Evolutionary conservation across 2,329 filamentous ascomycete genomes (phyloP), one percentile per base, ranked within the genome.

Genomic region (Chaetothyriales sp.): DNA sequence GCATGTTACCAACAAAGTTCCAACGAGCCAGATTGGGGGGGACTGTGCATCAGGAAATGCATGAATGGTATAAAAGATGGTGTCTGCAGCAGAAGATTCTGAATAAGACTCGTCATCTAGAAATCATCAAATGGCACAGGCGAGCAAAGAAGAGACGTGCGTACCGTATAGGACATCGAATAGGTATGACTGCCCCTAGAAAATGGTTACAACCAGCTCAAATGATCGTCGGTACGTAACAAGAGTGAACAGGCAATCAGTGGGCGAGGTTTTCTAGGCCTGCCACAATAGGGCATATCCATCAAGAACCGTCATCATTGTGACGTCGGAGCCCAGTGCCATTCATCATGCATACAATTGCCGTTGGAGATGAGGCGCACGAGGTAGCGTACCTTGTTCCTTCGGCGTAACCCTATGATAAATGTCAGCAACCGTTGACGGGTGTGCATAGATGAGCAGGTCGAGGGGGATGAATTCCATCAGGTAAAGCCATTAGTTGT

Each of bases 211-310:
- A 15, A 40, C 15, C 4, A 40, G 10, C 33, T 40, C 33, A 40
- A 40, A 49, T 47, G 15, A 28, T 28, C 6, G 22, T 47, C 19
- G 18, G 46, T 47, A 20, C 37, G 37, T 43, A 48, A 25, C n/a
- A 45, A 29, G 46, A 22, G 53, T 9, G 29, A 28, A 40, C 15
- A 40, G 40, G 18, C 44, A 45, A 56, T 94, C 89, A 94, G 89
- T 90, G 86, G 89, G 86, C 88, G 82, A 94, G 89, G 89, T 94
- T 95, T 95, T 94, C 88, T 94, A 95, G 87, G 89, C 89, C 88
- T 94, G 88, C 86, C 88, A 72, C 87, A 86, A 86, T 78, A 72
- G 66, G 86, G 88, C 87, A 80, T 85, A 80, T 81, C 89, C 86
- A 75, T 89, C 88, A 88, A 81, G 81, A 74, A 70, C 68, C 65